Evolutionary conservation across 106 monocot species (phyloP).

Genomic region (Dioscorea zingiberensis): DNA sequence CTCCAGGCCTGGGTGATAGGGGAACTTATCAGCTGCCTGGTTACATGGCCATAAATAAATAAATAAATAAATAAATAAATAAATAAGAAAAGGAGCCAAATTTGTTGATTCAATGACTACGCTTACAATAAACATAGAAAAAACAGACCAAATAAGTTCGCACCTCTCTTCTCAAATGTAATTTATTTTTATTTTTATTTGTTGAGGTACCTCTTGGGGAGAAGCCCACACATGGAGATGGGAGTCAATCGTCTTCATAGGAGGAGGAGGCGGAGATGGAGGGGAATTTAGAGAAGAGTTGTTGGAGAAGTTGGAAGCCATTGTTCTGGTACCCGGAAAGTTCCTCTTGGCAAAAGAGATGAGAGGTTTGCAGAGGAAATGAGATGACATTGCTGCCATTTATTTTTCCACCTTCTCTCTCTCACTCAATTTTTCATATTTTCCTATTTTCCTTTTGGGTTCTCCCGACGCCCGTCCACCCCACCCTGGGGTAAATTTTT

Average conservation of each 20-base stretch:
- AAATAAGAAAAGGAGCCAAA: not conserved
- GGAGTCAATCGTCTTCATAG: constrained; percentile 48
- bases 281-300: constrained; percentile 7
- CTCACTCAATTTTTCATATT: too few relatives aligned
- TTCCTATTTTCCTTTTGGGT: too few relatives aligned
- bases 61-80: not conserved
- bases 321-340: not conserved
- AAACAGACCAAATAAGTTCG: too few relatives aligned
- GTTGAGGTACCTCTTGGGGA: constrained; percentile 42
- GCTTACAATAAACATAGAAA: not conserved
- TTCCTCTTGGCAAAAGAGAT: not conserved
- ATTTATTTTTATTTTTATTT: too few relatives aligned
- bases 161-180: too few relatives aligned
- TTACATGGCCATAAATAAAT: constrained; percentile 3
- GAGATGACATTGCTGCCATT: too few relatives aligned
- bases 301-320: not conserved
- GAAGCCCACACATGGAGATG: constrained; percentile 94
- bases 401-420: too few relatives aligned
- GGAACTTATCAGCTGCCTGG: constrained; percentile 50
- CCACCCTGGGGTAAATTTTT: too few relatives aligned
- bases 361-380: not conserved
- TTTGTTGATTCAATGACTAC: not conserved
- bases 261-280: too few relatives aligned
- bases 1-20: constrained; percentile 63
- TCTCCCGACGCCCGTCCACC: too few relatives aligned